These are phyloP conservation scores for Lecanosticta acicola DNA, from an alignment of 2,329 filamentous ascomycete genomes.

Conservation along the genomic window DNA sequence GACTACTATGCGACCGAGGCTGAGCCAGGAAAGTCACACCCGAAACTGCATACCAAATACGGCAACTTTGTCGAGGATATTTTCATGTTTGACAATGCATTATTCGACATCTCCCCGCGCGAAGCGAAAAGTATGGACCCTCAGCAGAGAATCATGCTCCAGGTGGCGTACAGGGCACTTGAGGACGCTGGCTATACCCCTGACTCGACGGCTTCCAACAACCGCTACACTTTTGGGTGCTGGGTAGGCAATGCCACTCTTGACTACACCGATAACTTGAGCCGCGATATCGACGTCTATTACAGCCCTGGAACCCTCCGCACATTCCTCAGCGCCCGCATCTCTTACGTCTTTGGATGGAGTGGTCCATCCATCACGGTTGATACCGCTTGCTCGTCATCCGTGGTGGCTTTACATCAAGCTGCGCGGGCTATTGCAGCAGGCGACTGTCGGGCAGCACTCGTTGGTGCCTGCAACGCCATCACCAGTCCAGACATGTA, in stretches of 20 bases:
- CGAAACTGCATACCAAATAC: neutral
- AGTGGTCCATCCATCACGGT: slow-evolving; percentile 35
- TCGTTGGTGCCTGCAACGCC: slow-evolving; percentile 35
- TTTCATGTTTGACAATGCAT: slow-evolving; percentile 13
- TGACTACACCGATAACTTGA: neutral
- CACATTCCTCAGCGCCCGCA: slow-evolving; percentile 28
- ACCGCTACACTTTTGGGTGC: too few species aligned
- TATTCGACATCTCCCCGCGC: slow-evolving; percentile 17
- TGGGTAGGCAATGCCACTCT: neutral
- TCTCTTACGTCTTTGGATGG: slow-evolving; percentile 42
- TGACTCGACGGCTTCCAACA: too few species aligned
- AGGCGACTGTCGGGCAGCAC: slow-evolving; percentile 27
- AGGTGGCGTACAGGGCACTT: slow-evolving; percentile 7
- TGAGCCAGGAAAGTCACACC: neutral
- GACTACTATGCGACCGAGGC: neutral
- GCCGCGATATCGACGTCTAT: slow-evolving; percentile 35
- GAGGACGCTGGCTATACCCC: slow-evolving; percentile 28
- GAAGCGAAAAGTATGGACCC: slow-evolving; percentile 22
- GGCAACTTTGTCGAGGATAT: slow-evolving; percentile 12
- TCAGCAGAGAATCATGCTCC: slow-evolving; percentile 18
- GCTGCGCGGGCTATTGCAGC: slow-evolving; percentile 25
- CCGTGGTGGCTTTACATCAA: slow-evolving; percentile 27
- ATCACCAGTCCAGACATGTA: slow-evolving; percentile 30
- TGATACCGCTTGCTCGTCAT: slow-evolving; percentile 36
- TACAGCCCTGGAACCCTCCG: slow-evolving; percentile 28